These are phyloP conservation scores for Allium fistulosum DNA, from an alignment of 106 monocot genomes.

Conservation along the genomic window DNA sequence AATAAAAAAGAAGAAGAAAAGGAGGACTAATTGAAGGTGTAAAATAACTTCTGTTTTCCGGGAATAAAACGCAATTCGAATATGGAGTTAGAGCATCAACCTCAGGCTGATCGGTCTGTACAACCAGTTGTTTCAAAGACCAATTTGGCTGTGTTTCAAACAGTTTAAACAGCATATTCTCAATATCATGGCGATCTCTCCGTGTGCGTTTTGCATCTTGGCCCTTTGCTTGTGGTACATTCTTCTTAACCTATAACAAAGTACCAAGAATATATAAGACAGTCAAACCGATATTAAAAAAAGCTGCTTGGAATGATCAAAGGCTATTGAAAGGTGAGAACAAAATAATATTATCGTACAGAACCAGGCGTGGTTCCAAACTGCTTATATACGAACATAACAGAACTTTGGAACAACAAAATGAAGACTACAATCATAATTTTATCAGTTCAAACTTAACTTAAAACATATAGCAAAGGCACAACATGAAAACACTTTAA, in stretches of 20 bases:
- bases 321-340: not conserved
- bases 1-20: not conserved
- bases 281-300: no score
- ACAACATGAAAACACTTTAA: no score
- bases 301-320: not conserved
- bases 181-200: slow-evolving; percentile 86
- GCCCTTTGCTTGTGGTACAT: slow-evolving; percentile 57
- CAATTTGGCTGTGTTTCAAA: slow-evolving; percentile 98
- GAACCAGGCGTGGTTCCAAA: not conserved
- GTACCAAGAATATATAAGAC: no score
- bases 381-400: not conserved
- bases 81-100: slow-evolving; percentile 13
- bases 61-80: no score
- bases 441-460: no score
- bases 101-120: slow-evolving; percentile 96
- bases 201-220: slow-evolving; percentile 84
- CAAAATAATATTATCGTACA: not conserved
- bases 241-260: slow-evolving; percentile 76
- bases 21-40: not conserved
- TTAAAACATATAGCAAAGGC: no score
- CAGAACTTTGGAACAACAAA: no score
- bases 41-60: not conserved
- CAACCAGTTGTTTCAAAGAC: slow-evolving; percentile 89
- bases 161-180: slow-evolving; percentile 95
- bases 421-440: no score